Evolutionary conservation across 306 rosid species (phyloP).

Genomic region (Cucurbita argyrosperma): DNA sequence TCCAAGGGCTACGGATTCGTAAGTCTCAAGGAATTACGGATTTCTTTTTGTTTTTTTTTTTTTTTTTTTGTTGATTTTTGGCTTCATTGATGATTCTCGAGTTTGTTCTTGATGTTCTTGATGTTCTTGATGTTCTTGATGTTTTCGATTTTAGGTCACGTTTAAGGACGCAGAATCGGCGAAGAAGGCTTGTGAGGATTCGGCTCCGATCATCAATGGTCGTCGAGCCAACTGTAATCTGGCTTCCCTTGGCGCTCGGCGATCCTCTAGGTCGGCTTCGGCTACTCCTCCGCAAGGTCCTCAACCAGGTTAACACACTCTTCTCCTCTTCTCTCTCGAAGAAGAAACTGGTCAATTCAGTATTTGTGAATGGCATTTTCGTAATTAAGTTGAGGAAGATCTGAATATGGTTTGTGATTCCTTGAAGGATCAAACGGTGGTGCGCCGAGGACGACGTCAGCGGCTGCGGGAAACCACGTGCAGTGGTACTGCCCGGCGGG

Average conservation of each 20-base stretch:
- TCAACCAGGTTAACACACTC: neutral
- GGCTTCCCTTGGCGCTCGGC: constrained; percentile 71
- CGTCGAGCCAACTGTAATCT: constrained; percentile 80
- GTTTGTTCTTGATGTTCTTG: neutral
- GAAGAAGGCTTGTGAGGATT: constrained; percentile 75
- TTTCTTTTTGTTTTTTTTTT: no score
- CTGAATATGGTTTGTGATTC: constrained; percentile 7
- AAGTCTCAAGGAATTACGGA: constrained; percentile 1
- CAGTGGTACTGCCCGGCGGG: constrained; percentile 64
- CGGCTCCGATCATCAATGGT: constrained; percentile 55
- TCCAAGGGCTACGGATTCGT: constrained; percentile 96
- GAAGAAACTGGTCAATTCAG: no score
- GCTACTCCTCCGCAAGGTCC: constrained; percentile 30
- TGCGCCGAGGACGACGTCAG: constrained; percentile 29
- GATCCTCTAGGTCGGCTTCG: constrained; percentile 27
- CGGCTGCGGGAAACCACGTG: constrained; percentile 37
- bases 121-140: neutral
- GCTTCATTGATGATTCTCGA: no score
- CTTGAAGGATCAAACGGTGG: constrained; percentile 39
- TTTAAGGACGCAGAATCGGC: constrained; percentile 74
- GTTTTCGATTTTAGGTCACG: constrained; percentile 32
- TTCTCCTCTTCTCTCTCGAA: neutral
- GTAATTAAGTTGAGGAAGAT: neutral
- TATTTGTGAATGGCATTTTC: constrained; percentile 5
- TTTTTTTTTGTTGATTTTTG: no score